These are phyloP conservation scores for Nothomitra cinnamomea DNA, from an alignment of 2,329 filamentous ascomycete species.

Conservation along the genomic window DNA sequence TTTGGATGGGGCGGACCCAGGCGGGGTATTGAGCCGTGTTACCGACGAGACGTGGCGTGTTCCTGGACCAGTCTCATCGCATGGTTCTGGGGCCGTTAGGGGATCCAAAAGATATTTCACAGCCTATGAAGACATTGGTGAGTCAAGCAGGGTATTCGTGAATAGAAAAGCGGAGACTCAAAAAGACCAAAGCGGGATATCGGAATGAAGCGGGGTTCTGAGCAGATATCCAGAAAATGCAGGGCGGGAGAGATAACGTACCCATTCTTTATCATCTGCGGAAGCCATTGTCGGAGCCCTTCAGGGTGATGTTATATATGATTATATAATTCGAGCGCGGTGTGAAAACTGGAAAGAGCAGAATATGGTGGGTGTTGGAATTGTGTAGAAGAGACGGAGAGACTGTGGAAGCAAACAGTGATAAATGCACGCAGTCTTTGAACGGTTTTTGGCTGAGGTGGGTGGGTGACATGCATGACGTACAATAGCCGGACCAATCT, in stretches of 20 bases:
- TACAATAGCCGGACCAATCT: too few species aligned
- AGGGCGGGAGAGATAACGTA: slow-evolving; percentile 17
- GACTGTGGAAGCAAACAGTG: too few species aligned
- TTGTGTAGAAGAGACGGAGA: background rate
- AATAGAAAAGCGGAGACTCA: background rate
- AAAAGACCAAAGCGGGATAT: background rate
- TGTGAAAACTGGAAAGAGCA: background rate
- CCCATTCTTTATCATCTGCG: slow-evolving; percentile 32
- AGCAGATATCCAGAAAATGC: slow-evolving; percentile 6
- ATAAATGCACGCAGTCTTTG: too few species aligned
- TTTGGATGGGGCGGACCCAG: background rate
- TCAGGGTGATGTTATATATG: background rate
- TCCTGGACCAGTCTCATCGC: slow-evolving; percentile 48
- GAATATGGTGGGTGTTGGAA: too few species aligned
- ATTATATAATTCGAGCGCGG: background rate
- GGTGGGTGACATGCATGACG: too few species aligned
- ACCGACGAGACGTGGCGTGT: slow-evolving; percentile 35
- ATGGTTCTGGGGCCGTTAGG: slow-evolving; percentile 48
- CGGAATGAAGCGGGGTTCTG: slow-evolving; percentile 2
- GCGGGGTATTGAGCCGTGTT: slow-evolving; percentile 9
- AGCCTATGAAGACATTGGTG: slow-evolving; percentile 29
- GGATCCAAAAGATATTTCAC: slow-evolving; percentile 52
- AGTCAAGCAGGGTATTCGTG: background rate
- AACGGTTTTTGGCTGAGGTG: too few species aligned
- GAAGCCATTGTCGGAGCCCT: slow-evolving; percentile 14